Percentiles rank a stretch among this genome's conserved stretches.
Evolutionary conservation across 2,329 filamentous ascomycete genomes (phyloP).

Genomic region (Penicillium decumbens): DNA sequence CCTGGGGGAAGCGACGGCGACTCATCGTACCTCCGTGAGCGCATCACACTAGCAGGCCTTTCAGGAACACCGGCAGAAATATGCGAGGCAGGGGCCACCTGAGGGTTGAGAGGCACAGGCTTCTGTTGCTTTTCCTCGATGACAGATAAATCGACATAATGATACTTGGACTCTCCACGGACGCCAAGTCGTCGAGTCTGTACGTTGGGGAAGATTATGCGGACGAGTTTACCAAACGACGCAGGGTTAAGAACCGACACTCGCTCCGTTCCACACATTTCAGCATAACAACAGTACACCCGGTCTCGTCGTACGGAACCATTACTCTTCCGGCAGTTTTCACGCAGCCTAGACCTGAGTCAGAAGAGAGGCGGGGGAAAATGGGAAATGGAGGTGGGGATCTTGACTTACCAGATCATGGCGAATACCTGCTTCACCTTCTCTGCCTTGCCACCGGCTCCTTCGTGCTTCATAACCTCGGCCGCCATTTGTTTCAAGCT

Average conservation of each 20-base stretch:
- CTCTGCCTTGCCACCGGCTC: conserved; percentile 47
- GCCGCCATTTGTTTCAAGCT: conserved; percentile 45
- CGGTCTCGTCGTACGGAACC: conserved; percentile 81
- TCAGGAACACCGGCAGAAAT: conserved; percentile 20
- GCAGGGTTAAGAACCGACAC: conserved; percentile 95
- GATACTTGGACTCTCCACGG: conserved; percentile 95
- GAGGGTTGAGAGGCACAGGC: conserved; percentile 24
- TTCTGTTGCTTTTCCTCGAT: conserved; percentile 43
- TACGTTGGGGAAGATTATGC: conserved; percentile 91
- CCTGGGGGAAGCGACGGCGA: not conserved
- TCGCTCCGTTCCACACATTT: conserved; percentile 83
- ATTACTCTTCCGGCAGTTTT: conserved; percentile 45
- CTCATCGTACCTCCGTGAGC: conserved; percentile 28
- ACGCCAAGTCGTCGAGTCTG: conserved; percentile 90
- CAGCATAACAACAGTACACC: conserved; percentile 94
- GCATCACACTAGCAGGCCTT: conserved; percentile 25
- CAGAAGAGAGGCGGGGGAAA: not conserved
- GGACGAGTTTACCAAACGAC: conserved; percentile 94
- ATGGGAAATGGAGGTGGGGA: not conserved
- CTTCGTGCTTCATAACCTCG: conserved; percentile 48
- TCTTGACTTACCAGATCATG: conserved; percentile 47
- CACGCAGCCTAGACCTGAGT: conserved; percentile 39
- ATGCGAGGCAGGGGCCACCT: conserved; percentile 22
- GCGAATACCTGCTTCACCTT: conserved; percentile 52
- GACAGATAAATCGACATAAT: conserved; percentile 61